phyloP scores from a whole-genome alignment of 768 basidiomycete species.

The Termitomyces sp. region DNA sequence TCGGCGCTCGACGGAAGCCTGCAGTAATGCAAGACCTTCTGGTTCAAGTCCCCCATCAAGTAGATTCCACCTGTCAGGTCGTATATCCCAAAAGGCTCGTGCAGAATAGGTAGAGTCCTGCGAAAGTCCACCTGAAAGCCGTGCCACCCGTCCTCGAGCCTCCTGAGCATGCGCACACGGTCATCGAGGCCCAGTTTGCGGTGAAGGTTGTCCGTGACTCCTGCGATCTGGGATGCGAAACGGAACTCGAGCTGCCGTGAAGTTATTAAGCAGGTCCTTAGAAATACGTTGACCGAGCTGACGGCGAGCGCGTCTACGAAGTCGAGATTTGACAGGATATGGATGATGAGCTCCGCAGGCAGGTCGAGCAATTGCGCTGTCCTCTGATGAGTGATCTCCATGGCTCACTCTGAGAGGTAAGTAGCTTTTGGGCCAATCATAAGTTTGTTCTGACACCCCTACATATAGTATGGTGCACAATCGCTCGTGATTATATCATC shows the following conservation, averaged over 20 bases:
- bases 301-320: conserved; percentile 4
- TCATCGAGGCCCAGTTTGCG: not conserved
- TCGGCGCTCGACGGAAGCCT: conserved; percentile 26
- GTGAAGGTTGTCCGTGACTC: conserved; percentile 10
- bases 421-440: no score
- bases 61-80: conserved; percentile 41
- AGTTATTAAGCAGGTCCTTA: not conserved
- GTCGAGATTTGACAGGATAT: conserved; percentile 10
- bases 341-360: conserved; percentile 12
- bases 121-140: conserved; percentile 6
- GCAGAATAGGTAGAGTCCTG: conserved; percentile 3
- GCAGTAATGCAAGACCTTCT: conserved; percentile 29
- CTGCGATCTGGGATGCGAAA: conserved; percentile 7
- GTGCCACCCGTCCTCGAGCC: conserved; percentile 13
- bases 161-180: conserved; percentile 7
- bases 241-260: conserved; percentile 11
- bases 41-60: conserved; percentile 30
- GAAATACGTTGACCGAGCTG: conserved; percentile 8
- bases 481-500: no score
- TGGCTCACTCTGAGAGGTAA: not conserved
- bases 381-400: not conserved
- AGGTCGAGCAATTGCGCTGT: conserved; percentile 5
- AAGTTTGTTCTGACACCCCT: no score
- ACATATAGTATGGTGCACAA: no score
- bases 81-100: conserved; percentile 32